phyloP scores from a whole-genome alignment of 176 grass and related monocot species.

The Eremochloa ophiuroides region DNA sequence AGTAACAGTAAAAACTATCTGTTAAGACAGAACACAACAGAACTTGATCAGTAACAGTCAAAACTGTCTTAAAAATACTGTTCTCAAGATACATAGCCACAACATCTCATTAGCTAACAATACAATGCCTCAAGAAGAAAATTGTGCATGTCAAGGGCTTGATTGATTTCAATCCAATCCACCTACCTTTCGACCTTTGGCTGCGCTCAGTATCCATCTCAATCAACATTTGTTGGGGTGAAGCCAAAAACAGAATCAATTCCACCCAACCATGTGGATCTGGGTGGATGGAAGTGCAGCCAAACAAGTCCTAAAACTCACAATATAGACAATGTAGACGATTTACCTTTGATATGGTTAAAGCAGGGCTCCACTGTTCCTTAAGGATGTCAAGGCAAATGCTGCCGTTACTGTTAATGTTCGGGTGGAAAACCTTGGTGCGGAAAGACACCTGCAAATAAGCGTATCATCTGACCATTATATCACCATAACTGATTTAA shows the following conservation, averaged over 20 bases:
- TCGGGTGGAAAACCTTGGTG: slow-evolving; percentile 93
- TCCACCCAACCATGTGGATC: background rate
- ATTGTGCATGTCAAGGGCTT: background rate
- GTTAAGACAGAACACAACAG: background rate
- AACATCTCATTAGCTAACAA: too few relatives aligned
- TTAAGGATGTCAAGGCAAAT: slow-evolving; percentile 93
- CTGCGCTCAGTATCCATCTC: background rate
- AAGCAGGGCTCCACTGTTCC: slow-evolving; percentile 89
- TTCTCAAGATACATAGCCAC: background rate
- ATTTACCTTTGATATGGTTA: slow-evolving; percentile 79
- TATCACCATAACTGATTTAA: background rate
- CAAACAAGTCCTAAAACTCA: background rate
- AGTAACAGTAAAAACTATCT: background rate
- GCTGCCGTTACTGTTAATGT: slow-evolving; percentile 85
- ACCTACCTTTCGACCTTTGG: too few relatives aligned
- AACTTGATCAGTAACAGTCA: background rate
- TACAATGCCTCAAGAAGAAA: too few relatives aligned
- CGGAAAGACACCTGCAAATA: slow-evolving; percentile 71
- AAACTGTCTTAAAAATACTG: background rate
- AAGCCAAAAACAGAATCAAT: background rate
- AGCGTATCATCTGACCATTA: background rate
- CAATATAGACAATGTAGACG: background rate
- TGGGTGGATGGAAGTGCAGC: background rate
- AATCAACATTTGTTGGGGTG: background rate
- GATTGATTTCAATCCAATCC: background rate